phyloP scores from a whole-genome alignment of 163 green algal species.

The Volvox carteri region DNA sequence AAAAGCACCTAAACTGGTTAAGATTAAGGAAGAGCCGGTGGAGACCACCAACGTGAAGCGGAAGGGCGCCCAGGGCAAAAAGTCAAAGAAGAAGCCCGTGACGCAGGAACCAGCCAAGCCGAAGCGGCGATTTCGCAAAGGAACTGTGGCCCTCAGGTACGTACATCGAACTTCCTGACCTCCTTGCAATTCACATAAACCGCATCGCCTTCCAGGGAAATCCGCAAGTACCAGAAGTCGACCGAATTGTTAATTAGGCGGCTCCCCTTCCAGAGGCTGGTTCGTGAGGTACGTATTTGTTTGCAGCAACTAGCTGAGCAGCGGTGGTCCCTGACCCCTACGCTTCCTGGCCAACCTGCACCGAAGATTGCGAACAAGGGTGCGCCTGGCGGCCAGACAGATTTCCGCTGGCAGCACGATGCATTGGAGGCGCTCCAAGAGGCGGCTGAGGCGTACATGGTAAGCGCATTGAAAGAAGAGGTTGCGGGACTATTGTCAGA shows the following conservation, averaged over 20 bases:
- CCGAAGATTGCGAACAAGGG: constrained; percentile 34
- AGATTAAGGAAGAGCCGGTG: constrained; percentile 8
- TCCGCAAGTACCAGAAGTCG: constrained; percentile 98
- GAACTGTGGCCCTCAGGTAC: constrained; percentile 44
- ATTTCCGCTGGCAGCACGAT: constrained; percentile 32
- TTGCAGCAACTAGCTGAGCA: too few species aligned
- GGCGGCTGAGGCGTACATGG: constrained; percentile 71
- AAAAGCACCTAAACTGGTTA: neutral
- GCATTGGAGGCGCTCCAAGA: constrained; percentile 84
- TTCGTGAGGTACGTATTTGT: constrained; percentile 84
- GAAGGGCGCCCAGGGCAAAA: neutral
- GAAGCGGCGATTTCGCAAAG: constrained; percentile 9
- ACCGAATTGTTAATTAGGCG: constrained; percentile 93
- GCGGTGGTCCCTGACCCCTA: too few species aligned
- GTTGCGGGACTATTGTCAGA: too few species aligned
- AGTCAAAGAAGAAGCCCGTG: neutral
- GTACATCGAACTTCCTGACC: too few species aligned
- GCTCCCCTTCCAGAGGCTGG: constrained; percentile 96
- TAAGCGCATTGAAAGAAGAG: too few species aligned
- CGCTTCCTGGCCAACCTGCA: neutral
- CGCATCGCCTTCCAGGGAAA: constrained; percentile 75
- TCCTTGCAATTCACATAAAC: too few species aligned
- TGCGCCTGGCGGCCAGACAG: neutral
- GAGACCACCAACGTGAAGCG: neutral
- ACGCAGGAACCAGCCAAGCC: neutral